Evolutionary conservation across 768 basidiomycete species (phyloP).

Genomic region (Calocybe cyanea): DNA sequence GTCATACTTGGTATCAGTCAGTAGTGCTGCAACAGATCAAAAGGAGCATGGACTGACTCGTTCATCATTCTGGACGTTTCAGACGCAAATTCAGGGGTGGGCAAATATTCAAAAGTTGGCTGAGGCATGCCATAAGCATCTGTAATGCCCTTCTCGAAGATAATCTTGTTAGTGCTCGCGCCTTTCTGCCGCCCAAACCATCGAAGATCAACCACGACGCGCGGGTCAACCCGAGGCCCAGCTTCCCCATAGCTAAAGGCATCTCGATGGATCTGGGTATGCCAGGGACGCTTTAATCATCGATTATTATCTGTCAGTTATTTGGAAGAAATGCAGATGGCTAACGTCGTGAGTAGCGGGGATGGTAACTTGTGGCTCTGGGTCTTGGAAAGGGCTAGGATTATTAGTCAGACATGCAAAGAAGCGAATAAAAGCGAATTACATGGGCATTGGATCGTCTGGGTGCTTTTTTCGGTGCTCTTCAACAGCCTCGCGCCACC

Average conservation of each 20-base stretch:
- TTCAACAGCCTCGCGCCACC: conserved; percentile 18
- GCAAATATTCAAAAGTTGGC: conserved; percentile 24
- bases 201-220: conserved; percentile 26
- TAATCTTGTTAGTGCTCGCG: background rate
- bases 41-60: conserved; percentile 11
- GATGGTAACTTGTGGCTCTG: conserved; percentile 29
- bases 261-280: conserved; percentile 32
- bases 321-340: too few relatives aligned
- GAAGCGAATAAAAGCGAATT: background rate
- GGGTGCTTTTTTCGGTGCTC: conserved; percentile 12
- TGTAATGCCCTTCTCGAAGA: conserved; percentile 5
- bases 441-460: conserved; percentile 18
- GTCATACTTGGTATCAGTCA: conserved; percentile 18
- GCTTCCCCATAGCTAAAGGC: conserved; percentile 32
- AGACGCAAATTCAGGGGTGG: conserved; percentile 9
- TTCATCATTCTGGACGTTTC: conserved; percentile 17
- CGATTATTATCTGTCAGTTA: background rate
- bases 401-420: background rate
- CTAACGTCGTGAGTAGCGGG: conserved; percentile 10
- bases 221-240: conserved; percentile 23
- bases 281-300: conserved; percentile 22
- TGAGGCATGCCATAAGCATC: conserved; percentile 32
- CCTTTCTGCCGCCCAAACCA: background rate
- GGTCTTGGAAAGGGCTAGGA: conserved; percentile 22
- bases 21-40: background rate